Conservation (phyloP, 768 basidiomycete species). For the Podaxis pistillaris region DNA sequence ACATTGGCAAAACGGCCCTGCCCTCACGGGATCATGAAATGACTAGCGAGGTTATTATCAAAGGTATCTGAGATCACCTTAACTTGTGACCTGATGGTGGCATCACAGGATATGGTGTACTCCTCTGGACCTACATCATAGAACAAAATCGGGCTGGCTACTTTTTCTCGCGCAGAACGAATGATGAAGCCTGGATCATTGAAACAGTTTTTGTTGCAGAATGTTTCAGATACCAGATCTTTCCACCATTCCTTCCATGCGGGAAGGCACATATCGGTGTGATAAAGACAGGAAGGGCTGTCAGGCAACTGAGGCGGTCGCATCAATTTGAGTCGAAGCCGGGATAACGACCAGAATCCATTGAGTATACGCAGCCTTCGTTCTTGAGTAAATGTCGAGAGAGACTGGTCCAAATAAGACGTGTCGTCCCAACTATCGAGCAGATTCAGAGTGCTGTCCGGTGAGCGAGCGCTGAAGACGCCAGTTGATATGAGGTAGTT, state of each 20-base stretch:
- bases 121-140: too few species aligned
- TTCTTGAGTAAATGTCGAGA: background rate
- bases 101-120: too few species aligned
- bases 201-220: too few species aligned
- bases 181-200: too few species aligned
- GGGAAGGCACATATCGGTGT: background rate
- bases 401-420: background rate
- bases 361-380: background rate
- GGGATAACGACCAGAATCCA: slow-evolving; percentile 4
- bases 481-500: background rate
- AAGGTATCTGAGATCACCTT: too few species aligned
- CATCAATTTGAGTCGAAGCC: background rate
- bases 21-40: too few species aligned
- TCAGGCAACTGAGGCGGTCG: background rate
- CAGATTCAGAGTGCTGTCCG: background rate
- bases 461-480: background rate
- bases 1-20: too few species aligned
- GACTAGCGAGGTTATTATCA: too few species aligned
- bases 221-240: too few species aligned
- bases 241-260: background rate
- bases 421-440: background rate
- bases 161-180: too few species aligned
- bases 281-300: background rate
- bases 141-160: too few species aligned
- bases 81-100: too few species aligned